A percentile compares a stretch with the other conserved stretches of the same genome.
Conservation (phyloP, 2,329 filamentous ascomycete genomes). For the Alternaria ventricosa region DNA sequence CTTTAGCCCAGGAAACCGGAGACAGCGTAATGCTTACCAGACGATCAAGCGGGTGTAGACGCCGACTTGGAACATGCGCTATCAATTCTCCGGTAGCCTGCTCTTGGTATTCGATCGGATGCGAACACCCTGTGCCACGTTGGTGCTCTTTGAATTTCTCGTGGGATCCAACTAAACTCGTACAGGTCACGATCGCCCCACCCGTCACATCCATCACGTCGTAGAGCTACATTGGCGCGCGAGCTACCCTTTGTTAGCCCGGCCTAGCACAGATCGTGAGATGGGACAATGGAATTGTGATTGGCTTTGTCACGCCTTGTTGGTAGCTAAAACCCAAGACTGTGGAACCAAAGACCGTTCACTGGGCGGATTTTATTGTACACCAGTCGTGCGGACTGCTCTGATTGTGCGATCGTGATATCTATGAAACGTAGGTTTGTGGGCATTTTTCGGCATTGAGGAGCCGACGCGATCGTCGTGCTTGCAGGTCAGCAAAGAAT, state of each 20-base stretch:
- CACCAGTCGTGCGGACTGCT: neutral
- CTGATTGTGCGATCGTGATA: slow-evolving; percentile 3
- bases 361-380: neutral
- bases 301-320: slow-evolving; percentile 1
- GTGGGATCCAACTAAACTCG: neutral
- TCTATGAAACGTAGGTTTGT: neutral
- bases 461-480: slow-evolving; percentile 12
- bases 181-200: slow-evolving; percentile 1
- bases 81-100: neutral
- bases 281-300: neutral
- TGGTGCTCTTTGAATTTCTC: neutral
- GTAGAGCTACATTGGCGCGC: slow-evolving; percentile 1
- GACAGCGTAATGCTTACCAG: neutral
- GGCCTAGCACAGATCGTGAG: neutral
- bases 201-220: neutral
- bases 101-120: neutral
- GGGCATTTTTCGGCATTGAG: slow-evolving; percentile 8
- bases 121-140: neutral
- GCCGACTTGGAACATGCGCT: neutral
- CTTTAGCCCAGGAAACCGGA: neutral
- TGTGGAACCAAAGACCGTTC: neutral
- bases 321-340: slow-evolving; percentile 1
- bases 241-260: neutral
- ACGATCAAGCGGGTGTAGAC: neutral
- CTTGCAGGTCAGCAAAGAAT: neutral